phyloP scores from a whole-genome alignment of 1,284 basidiomycete species.

The Pholiota adiposa region DNA sequence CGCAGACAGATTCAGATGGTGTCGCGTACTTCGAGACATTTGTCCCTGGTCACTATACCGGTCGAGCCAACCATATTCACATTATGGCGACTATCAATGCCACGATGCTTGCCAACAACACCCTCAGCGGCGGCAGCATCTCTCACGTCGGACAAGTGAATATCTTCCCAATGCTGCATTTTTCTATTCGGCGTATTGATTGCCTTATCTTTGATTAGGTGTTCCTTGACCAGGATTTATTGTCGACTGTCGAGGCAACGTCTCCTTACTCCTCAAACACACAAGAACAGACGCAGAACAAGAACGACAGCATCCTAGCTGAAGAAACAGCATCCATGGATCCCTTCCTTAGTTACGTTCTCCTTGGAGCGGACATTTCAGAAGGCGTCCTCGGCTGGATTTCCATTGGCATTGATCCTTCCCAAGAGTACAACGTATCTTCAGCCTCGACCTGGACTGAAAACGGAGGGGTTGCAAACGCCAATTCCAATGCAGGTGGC shows the following conservation, averaged over 20 bases:
- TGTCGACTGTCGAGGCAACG: slow-evolving; percentile 3
- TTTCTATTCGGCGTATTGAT: neutral
- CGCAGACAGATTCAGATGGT: slow-evolving; percentile 12
- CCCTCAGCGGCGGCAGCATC: slow-evolving; percentile 10
- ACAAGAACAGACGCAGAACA: slow-evolving; percentile 6
- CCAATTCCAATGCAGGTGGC: neutral
- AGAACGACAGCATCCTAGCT: slow-evolving; percentile 8
- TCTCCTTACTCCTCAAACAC: slow-evolving; percentile 9
- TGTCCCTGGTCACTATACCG: slow-evolving; percentile 13
- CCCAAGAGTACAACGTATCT: neutral
- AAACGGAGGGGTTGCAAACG: slow-evolving; percentile 8
- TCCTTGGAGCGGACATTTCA: slow-evolving; percentile 3
- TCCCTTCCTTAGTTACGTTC: slow-evolving; percentile 11
- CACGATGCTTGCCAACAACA: slow-evolving; percentile 7
- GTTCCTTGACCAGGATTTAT: slow-evolving; percentile 13
- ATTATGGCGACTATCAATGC: slow-evolving; percentile 11
- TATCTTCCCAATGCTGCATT: neutral
- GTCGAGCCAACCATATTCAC: slow-evolving; percentile 11
- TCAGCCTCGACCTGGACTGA: slow-evolving; percentile 10
- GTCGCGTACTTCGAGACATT: slow-evolving; percentile 11
- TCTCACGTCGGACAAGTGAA: slow-evolving; percentile 14
- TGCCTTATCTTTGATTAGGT: neutral
- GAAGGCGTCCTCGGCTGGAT: slow-evolving; percentile 14
- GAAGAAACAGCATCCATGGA: slow-evolving; percentile 9
- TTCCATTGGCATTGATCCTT: slow-evolving; percentile 11